Conservation (phyloP, 1,284 basidiomycete genomes). For the Ceratobasidium sp. region DNA sequence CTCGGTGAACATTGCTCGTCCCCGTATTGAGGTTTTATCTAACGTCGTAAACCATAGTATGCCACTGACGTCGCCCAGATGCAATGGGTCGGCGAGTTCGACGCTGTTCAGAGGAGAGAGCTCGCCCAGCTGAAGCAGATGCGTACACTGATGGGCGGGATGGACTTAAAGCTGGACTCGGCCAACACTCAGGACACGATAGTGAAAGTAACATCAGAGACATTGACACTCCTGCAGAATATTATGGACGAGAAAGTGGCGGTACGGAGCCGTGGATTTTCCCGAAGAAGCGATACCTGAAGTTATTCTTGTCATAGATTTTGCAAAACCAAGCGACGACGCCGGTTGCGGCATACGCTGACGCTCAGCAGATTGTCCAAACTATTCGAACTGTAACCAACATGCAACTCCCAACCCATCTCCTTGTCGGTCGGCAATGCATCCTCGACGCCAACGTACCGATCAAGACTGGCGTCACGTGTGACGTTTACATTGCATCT, state of each 20-base stretch:
- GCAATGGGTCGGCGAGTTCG: constrained; percentile 43
- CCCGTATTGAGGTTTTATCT: background rate
- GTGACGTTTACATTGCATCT: constrained; percentile 19
- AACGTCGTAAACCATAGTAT: background rate
- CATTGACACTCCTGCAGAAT: background rate
- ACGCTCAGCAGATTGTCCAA: constrained; percentile 23
- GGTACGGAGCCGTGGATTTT: background rate
- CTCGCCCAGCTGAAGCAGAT: constrained; percentile 20
- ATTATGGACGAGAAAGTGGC: constrained; percentile 18
- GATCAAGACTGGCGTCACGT: constrained; percentile 32
- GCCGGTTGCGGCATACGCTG: constrained; percentile 1
- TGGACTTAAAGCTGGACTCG: background rate
- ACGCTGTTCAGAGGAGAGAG: constrained; percentile 23
- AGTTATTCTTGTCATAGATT: background rate
- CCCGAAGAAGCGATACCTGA: background rate
- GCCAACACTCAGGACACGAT: background rate
- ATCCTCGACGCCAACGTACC: constrained; percentile 11
- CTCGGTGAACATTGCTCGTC: background rate
- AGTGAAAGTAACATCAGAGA: background rate
- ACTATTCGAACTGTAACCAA: constrained; percentile 28
- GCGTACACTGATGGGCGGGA: background rate
- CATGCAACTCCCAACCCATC: constrained; percentile 27
- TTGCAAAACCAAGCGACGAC: constrained; percentile 12
- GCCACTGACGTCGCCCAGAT: constrained; percentile 14
- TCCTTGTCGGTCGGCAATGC: constrained; percentile 32